These are phyloP conservation scores for Zygoascus biomembranicola DNA, from an alignment of 805 yeast genomes.

Conservation along the genomic window DNA sequence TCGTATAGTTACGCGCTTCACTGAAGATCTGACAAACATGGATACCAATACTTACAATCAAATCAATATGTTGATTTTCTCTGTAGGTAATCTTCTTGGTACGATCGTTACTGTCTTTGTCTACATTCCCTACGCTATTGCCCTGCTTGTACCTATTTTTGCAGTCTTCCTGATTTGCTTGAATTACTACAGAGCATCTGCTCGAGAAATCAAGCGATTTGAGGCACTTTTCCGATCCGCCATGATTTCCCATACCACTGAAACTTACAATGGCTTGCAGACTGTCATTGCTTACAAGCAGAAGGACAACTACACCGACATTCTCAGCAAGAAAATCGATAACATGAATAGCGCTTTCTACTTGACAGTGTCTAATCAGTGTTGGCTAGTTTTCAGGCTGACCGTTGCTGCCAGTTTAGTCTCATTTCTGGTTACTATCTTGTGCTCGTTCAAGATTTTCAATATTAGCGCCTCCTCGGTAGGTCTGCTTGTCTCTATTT, in stretches of 20 bases:
- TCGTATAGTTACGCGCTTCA: conserved; percentile 66
- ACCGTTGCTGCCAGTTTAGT: conserved; percentile 44
- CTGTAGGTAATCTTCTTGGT: conserved; percentile 45
- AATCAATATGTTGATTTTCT: conserved; percentile 47
- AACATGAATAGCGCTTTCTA: conserved; percentile 59
- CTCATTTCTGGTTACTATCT: conserved; percentile 45
- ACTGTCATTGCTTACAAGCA: conserved; percentile 54
- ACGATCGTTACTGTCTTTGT: conserved; percentile 49
- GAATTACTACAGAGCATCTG: conserved; percentile 54
- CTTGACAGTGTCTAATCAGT: conserved; percentile 53
- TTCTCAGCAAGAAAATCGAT: conserved; percentile 41
- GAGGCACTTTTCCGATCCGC: conserved; percentile 62
- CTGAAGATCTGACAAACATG: conserved; percentile 69
- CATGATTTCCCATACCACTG: conserved; percentile 64
- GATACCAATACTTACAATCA: conserved; percentile 50
- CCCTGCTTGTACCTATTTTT: conserved; percentile 47
- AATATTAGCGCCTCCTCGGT: conserved; percentile 49
- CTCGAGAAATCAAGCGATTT: conserved; percentile 64
- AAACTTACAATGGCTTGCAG: conserved; percentile 53
- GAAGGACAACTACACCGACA: conserved; percentile 37
- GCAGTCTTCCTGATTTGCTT: conserved; percentile 37
- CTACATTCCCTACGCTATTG: conserved; percentile 61
- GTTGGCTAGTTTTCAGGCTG: conserved; percentile 61
- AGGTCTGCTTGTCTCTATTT: conserved; percentile 58
- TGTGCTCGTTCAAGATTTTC: conserved; percentile 52